Conservation (phyloP, 2,329 filamentous ascomycete species). For the Paecilomyces fulvus region DNA sequence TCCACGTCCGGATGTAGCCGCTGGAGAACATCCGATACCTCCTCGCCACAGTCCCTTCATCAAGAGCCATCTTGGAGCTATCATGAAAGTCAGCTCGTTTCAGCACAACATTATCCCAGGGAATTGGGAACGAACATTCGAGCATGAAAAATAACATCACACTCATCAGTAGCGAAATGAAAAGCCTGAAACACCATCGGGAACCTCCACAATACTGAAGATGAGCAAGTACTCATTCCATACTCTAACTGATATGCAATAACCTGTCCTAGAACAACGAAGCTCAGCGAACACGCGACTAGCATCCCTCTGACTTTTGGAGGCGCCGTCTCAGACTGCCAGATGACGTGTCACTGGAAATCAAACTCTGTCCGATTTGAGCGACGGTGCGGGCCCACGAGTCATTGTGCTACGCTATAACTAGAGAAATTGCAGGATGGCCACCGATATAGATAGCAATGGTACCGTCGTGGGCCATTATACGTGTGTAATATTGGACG, state of each 20-base stretch:
- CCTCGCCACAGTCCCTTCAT: constrained; percentile 9
- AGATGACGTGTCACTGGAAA: constrained; percentile 19
- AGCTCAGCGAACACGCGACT: constrained; percentile 10
- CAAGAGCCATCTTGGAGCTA: constrained; percentile 16
- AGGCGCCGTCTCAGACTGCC: constrained; percentile 17
- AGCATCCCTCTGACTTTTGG: constrained; percentile 10
- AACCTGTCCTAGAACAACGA: constrained; percentile 15
- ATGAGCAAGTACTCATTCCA: constrained; percentile 15
- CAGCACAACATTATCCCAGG: not conserved
- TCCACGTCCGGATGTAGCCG: constrained; percentile 6
- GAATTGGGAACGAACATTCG: constrained; percentile 9
- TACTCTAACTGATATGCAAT: constrained; percentile 15
- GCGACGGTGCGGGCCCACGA: constrained; percentile 48
- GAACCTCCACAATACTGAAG: constrained; percentile 18
- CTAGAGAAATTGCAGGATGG: constrained; percentile 50
- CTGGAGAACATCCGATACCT: constrained; percentile 13
- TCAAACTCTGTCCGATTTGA: constrained; percentile 35
- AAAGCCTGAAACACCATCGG: constrained; percentile 10
- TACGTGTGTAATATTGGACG: too few species aligned
- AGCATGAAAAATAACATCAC: constrained; percentile 11
- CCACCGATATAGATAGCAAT: constrained; percentile 51
- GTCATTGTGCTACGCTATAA: constrained; percentile 45
- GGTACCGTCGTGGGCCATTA: constrained; percentile 40
- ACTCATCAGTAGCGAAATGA: constrained; percentile 9
- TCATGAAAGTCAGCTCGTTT: not conserved